Evolutionary conservation across 2,329 filamentous ascomycete genomes (phyloP).

Genomic region (Talaromyces sp.): DNA sequence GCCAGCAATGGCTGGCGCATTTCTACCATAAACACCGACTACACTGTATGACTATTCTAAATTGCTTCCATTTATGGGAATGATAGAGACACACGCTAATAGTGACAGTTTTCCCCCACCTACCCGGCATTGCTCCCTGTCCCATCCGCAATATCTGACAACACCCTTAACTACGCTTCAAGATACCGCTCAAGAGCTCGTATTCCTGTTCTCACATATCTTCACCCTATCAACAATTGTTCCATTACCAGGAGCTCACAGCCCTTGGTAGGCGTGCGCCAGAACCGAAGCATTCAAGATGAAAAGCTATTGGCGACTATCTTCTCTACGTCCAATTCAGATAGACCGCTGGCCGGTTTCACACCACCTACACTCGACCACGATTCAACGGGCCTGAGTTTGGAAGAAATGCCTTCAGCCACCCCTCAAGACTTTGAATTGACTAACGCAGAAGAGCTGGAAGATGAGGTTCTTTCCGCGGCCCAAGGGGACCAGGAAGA

Average conservation of each 20-base stretch:
- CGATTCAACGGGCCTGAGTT: constrained; percentile 44
- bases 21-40: constrained; percentile 83
- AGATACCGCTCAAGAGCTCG: constrained; percentile 82
- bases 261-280: constrained; percentile 76
- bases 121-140: constrained; percentile 84
- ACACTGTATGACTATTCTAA: constrained; percentile 45
- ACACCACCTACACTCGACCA: constrained; percentile 34
- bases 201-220: constrained; percentile 84
- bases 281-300: constrained; percentile 90
- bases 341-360: constrained; percentile 35
- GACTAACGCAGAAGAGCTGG: constrained; percentile 58
- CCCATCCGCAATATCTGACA: constrained; percentile 88
- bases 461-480: constrained; percentile 60
- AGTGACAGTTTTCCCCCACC: constrained; percentile 69
- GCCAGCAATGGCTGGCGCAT: constrained; percentile 79
- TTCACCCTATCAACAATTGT: constrained; percentile 96
- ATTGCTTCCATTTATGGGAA: constrained; percentile 12
- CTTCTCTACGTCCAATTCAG: constrained; percentile 65
- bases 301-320: constrained; percentile 90
- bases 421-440: constrained; percentile 45
- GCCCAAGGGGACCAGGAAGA: constrained; percentile 54
- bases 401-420: constrained; percentile 40
- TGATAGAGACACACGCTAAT: constrained; percentile 1
- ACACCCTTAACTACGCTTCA: constrained; percentile 87
- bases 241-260: constrained; percentile 94